Percentiles rank a stretch among this genome's conserved stretches.
These are phyloP conservation scores for Xylaria flabelliformis DNA, from an alignment of 495 filamentous ascomycete genomes.

Conservation along the genomic window DNA sequence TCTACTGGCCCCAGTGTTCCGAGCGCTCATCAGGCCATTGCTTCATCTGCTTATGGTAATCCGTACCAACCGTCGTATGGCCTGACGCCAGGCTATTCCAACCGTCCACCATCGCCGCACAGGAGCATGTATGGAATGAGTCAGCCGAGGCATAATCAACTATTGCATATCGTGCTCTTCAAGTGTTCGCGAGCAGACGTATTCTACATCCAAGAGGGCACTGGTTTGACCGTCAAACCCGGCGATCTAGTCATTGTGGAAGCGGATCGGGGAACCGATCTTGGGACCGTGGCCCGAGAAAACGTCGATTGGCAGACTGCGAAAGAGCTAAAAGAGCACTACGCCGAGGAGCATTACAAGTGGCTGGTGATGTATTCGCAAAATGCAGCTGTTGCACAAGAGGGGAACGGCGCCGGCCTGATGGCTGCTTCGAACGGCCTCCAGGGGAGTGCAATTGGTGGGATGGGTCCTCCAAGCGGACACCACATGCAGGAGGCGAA, in stretches of 20 bases:
- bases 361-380: constrained; percentile 98
- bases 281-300: constrained; percentile 88
- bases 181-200: constrained; percentile 94
- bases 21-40: constrained; percentile 47
- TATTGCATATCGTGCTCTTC: constrained; percentile 93
- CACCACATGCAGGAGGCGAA: constrained; percentile 78
- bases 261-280: constrained; percentile 92
- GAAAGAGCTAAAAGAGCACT: constrained; percentile 85
- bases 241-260: constrained; percentile 97
- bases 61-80: constrained; percentile 51
- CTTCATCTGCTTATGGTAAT: constrained; percentile 46
- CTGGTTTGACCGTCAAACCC: constrained; percentile 83
- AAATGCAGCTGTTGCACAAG: constrained; percentile 67
- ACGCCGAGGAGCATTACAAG: constrained; percentile 90
- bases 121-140: constrained; percentile 65
- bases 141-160: constrained; percentile 78
- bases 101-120: constrained; percentile 61
- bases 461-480: constrained; percentile 73
- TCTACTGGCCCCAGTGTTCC: constrained; percentile 41
- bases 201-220: constrained; percentile 95
- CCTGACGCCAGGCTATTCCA: constrained; percentile 62
- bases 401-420: constrained; percentile 59
- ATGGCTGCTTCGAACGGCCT: constrained; percentile 65
- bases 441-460: constrained; percentile 71
- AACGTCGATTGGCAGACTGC: constrained; percentile 85